phyloP scores from a whole-genome alignment of 306 rosid species.

The peach (Prunus persica) region DNA sequence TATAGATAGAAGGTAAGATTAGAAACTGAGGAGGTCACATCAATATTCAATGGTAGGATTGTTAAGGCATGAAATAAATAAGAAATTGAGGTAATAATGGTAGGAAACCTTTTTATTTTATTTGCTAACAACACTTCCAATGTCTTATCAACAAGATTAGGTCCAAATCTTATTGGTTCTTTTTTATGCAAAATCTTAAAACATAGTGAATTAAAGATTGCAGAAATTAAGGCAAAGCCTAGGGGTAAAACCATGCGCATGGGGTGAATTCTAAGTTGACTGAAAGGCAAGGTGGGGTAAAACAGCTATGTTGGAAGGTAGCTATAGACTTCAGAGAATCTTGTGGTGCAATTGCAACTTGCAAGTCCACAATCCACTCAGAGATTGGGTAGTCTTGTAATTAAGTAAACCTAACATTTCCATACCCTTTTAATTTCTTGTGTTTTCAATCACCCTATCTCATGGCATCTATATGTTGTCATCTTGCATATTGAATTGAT shows the following conservation, averaged over 20 bases:
- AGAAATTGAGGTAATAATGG: neutral
- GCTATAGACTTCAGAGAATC: neutral
- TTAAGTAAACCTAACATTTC: neutral
- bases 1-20: neutral
- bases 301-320: neutral
- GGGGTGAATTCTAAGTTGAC: neutral
- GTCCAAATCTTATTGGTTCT: neutral
- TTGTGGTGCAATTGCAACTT: neutral
- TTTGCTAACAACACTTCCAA: neutral
- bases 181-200: neutral
- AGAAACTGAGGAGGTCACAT: neutral
- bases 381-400: neutral
- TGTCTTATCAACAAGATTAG: neutral
- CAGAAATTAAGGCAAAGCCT: neutral
- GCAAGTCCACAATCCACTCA: neutral
- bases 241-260: too few species aligned
- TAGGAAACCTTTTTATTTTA: neutral
- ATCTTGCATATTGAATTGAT: slow-evolving; percentile 4
- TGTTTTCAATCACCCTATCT: neutral
- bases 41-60: neutral
- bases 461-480: neutral
- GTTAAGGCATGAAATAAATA: neutral
- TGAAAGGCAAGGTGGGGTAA: neutral
- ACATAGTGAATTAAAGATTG: neutral
- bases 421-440: neutral